Evolutionary conservation across 108 stramenopile genomes (phyloP).

Genomic region (Chaetoceros muelleri): DNA sequence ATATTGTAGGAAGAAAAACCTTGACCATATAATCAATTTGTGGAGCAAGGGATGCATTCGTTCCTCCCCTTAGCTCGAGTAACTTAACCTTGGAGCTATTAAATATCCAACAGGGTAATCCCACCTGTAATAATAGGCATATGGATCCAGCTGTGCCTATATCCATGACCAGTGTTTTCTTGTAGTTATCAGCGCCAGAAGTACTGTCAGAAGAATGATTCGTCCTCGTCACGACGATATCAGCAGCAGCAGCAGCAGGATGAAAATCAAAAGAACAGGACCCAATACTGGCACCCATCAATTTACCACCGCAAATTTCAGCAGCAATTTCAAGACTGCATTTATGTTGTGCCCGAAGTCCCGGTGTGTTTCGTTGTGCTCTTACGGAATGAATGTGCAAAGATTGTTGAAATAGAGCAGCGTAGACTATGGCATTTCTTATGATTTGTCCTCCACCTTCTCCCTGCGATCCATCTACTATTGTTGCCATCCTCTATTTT

Average conservation of each 20-base stretch:
- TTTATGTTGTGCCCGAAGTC: slow-evolving; percentile 45
- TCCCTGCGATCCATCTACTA: slow-evolving; percentile 36
- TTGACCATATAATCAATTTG: slow-evolving; percentile 50
- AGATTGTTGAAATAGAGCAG: slow-evolving; percentile 26
- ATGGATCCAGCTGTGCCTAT: slow-evolving; percentile 60
- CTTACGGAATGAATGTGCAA: slow-evolving; percentile 37
- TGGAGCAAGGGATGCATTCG: slow-evolving; percentile 58
- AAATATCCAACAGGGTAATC: slow-evolving; percentile 37
- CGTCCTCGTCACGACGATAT: not conserved
- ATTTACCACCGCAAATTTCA: slow-evolving; percentile 17
- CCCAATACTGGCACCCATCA: slow-evolving; percentile 24
- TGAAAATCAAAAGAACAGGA: slow-evolving; percentile 22
- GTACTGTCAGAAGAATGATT: not conserved
- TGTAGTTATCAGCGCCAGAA: not conserved
- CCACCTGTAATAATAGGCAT: slow-evolving; percentile 50
- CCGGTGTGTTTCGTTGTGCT: slow-evolving; percentile 33
- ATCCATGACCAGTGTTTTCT: slow-evolving; percentile 18
- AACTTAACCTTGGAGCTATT: not conserved
- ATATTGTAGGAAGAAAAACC: slow-evolving; percentile 28
- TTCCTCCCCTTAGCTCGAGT: slow-evolving; percentile 35
- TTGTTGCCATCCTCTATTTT: no score
- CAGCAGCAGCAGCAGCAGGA: not conserved
- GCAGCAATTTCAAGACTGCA: slow-evolving; percentile 28
- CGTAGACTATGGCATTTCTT: slow-evolving; percentile 47
- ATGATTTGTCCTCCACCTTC: slow-evolving; percentile 70